These are phyloP conservation scores for Yarrowia sp. DNA, from an alignment of 805 yeast genomes.

Conservation along the genomic window DNA sequence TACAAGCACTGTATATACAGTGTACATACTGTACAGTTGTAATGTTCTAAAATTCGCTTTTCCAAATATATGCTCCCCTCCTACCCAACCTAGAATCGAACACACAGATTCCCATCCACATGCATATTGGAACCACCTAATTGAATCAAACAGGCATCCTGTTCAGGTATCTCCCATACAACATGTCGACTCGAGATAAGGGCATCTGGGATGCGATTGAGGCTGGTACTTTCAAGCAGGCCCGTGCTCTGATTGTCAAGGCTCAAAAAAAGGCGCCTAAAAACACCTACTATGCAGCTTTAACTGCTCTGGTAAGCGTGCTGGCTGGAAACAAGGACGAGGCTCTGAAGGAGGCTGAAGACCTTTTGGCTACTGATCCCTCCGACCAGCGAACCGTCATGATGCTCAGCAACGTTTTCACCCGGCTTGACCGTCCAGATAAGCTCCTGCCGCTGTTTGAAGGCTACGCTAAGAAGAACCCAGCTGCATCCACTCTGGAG, in stretches of 20 bases:
- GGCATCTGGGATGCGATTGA: slow-evolving; percentile 57
- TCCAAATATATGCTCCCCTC: too few relatives aligned
- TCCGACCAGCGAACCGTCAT: slow-evolving; percentile 25
- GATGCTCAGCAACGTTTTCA: slow-evolving; percentile 32
- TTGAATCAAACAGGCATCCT: background rate
- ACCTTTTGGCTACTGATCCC: slow-evolving; percentile 21
- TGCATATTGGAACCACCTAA: slow-evolving; percentile 9
- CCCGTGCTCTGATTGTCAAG: slow-evolving; percentile 57
- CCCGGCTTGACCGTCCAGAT: slow-evolving; percentile 12
- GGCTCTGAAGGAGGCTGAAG: slow-evolving; percentile 41
- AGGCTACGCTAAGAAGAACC: slow-evolving; percentile 35
- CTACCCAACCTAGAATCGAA: background rate
- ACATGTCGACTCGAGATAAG: slow-evolving; percentile 44
- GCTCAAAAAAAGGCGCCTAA: slow-evolving; percentile 64
- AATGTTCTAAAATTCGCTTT: too few relatives aligned
- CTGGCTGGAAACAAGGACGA: slow-evolving; percentile 42
- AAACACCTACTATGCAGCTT: slow-evolving; percentile 59
- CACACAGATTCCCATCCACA: background rate
- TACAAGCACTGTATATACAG: too few relatives aligned
- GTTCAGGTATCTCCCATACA: background rate
- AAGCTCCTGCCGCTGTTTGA: slow-evolving; percentile 25
- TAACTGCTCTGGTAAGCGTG: slow-evolving; percentile 47
- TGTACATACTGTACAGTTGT: too few relatives aligned
- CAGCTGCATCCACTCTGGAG: slow-evolving; percentile 42
- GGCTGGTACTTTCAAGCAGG: slow-evolving; percentile 61